Evolutionary conservation across 148 eudicot genomes (phyloP).

Genomic region (Suaeda aralocaspica): DNA sequence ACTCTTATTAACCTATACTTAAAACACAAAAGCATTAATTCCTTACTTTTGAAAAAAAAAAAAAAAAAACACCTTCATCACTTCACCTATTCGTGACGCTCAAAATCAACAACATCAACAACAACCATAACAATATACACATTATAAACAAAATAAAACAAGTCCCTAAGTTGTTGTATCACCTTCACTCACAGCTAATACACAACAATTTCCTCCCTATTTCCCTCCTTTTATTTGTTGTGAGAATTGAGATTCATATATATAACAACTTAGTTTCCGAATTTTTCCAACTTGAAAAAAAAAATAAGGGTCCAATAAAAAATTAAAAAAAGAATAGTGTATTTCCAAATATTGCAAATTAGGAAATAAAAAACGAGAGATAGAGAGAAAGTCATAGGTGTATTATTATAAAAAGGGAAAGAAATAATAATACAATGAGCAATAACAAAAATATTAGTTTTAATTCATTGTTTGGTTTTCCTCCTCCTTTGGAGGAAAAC

Average conservation of each 20-base stretch:
- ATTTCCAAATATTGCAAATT: not conserved
- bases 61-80: too few species aligned
- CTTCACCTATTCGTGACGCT: too few species aligned
- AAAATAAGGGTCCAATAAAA: not conserved
- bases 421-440: not conserved
- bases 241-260: conserved; percentile 14
- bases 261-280: conserved; percentile 10
- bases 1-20: too few species aligned
- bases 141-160: not conserved
- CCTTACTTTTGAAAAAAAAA: too few species aligned
- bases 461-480: conserved; percentile 13
- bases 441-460: conserved; percentile 2
- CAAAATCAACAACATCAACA: not conserved
- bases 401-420: too few species aligned
- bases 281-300: not conserved
- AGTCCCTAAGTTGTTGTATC: not conserved
- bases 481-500: conserved; percentile 4
- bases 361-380: not conserved
- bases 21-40: too few species aligned
- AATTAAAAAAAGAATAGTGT: too few species aligned
- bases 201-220: conserved; percentile 1
- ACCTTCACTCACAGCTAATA: not conserved
- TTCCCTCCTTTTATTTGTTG: conserved; percentile 13
- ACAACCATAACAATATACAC: too few species aligned
- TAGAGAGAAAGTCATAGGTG: not conserved